Evolutionary conservation across 106 monocot species (phyloP).

Genomic region (Iris macrosiphon): DNA sequence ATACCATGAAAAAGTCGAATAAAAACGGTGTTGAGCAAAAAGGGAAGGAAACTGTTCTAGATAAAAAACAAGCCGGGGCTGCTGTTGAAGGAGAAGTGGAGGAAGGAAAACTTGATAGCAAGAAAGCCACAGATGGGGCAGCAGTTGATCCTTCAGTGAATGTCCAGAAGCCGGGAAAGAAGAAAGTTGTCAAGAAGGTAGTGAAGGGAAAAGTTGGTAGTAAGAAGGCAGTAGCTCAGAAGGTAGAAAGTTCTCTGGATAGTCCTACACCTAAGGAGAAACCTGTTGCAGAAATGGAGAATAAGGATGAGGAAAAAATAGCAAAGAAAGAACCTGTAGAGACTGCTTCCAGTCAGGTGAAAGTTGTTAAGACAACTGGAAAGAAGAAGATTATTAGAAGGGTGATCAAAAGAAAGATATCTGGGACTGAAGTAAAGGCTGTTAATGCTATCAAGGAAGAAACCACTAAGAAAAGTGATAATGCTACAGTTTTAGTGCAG

Average conservation of each 20-base stretch:
- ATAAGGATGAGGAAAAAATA: constrained; percentile 16
- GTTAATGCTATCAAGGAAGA: constrained; percentile 11
- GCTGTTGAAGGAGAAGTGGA: constrained; percentile 13
- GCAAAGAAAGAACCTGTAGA: constrained; percentile 13
- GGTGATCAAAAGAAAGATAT: constrained; percentile 64
- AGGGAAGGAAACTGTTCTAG: constrained; percentile 12
- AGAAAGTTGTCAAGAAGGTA: constrained; percentile 50
- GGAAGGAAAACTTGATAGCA: constrained; percentile 10
- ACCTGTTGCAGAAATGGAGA: constrained; percentile 14
- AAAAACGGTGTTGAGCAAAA: constrained; percentile 23
- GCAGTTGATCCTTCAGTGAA: constrained; percentile 5
- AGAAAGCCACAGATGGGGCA: constrained; percentile 5
- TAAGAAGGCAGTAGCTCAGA: constrained; percentile 27
- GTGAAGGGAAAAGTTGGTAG: constrained; percentile 35
- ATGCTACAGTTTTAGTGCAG: not conserved
- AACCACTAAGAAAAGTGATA: constrained; percentile 5
- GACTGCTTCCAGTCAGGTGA: constrained; percentile 12
- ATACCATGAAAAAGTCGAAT: constrained; percentile 11
- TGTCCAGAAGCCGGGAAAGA: constrained; percentile 31
- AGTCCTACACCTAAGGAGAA: constrained; percentile 18
- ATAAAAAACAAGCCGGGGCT: constrained; percentile 14
- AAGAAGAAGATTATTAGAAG: constrained; percentile 91
- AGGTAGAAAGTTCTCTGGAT: constrained; percentile 19
- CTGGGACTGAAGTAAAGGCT: constrained; percentile 21
- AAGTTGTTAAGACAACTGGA: constrained; percentile 26